Conservation (phyloP, 2,329 filamentous ascomycete species). For the Trichoderma sp. region DNA sequence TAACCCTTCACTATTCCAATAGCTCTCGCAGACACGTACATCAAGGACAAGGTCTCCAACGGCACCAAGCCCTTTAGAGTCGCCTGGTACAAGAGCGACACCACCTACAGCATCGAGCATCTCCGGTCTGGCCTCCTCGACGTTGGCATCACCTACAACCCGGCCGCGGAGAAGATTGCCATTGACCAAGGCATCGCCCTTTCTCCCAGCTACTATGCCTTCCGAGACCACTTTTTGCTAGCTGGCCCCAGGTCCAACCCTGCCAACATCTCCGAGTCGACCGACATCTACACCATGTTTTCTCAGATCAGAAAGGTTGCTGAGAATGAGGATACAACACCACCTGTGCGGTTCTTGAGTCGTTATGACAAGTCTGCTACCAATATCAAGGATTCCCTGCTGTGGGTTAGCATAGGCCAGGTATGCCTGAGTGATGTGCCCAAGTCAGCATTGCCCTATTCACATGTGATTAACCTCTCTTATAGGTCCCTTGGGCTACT, state of each 20-base stretch:
- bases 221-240: conserved; percentile 46
- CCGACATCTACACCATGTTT: conserved; percentile 35
- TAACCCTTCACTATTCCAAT: neutral
- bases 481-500: conserved; percentile 40
- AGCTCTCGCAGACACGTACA: conserved; percentile 31
- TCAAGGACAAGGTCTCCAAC: conserved; percentile 23
- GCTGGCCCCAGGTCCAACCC: conserved; percentile 38
- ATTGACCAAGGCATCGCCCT: conserved; percentile 38
- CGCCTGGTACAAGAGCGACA: conserved; percentile 46
- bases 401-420: conserved; percentile 47
- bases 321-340: conserved; percentile 30
- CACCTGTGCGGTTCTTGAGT: conserved; percentile 40
- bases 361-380: conserved; percentile 49
- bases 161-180: conserved; percentile 42
- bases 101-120: conserved; percentile 43
- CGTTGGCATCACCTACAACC: conserved; percentile 45
- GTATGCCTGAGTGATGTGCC: neutral
- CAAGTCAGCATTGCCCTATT: conserved; percentile 13
- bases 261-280: conserved; percentile 30
- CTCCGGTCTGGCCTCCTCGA: conserved; percentile 39
- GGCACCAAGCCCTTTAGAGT: conserved; percentile 36
- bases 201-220: conserved; percentile 36
- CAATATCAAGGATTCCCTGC: conserved; percentile 45
- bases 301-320: conserved; percentile 34
- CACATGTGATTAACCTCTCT: neutral